Base-by-base conservation (phyloP, 2,329 filamentous ascomycete species). In the Emergomyces orientalis region DNA sequence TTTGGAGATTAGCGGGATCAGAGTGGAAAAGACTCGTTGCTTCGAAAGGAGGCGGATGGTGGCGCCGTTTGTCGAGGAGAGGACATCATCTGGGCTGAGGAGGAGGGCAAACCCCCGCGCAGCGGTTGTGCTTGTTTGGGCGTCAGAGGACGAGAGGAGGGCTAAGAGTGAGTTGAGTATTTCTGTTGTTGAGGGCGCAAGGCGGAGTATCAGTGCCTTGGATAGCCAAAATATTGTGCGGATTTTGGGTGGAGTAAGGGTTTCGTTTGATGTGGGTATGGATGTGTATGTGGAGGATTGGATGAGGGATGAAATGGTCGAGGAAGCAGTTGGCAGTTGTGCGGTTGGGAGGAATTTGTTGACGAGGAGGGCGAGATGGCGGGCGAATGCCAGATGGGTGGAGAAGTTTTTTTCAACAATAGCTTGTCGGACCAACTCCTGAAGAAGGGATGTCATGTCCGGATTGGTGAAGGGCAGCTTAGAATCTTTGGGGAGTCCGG, bases 11-110 rank as follows among this genome's bases (percentile, higher is more conserved):
- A 79, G 72, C 0, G 86, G 85, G 1, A 84, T 77, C 4, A 85
- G 77, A 19, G 84, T 81, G 37, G 79, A 80, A 73, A 88, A 88
- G 49, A 83, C 79, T 65, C 83, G 84, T 68, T 88, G 86, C 69
- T 85, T 86, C 66, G 84, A 81, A 2, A 88, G 77, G 3, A 85
- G 78, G 3, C 85, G 82, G 45, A 88, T 81, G 22, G 80, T 79
- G 64, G 85, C 86, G 65, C 84, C 81, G 67, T 88, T 88, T 45
- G 79, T 74, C 64, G 83, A 80, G 14, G 79, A 84, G 43, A 88
- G 74, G 27, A 88, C 75, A 65, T 86, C 83, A 66, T 87, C 84
- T 2, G 84, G 79, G 32, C 82, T 77, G 5, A 88, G 78, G 2
- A 88, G 78, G 9, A 82, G 81, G 17, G 79, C 73, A 68, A 88